Base-by-base conservation (phyloP, 768 basidiomycete species). In the Amanita polypyramis region DNA sequence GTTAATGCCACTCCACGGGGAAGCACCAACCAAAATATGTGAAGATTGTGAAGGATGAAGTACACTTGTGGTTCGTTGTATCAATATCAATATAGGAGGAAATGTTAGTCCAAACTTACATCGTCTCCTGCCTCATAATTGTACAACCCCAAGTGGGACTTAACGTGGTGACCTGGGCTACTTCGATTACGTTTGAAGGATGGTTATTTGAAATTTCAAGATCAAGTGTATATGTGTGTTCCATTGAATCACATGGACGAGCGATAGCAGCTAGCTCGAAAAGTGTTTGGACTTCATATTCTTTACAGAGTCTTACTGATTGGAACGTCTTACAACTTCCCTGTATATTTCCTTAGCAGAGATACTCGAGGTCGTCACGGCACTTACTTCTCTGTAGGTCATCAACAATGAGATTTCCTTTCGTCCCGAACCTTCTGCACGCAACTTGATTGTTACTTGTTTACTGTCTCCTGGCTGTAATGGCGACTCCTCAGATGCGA, bases 91-190 rank as follows among this genome's bases (percentile, higher is more conserved):
- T 39, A 19, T 8, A 19, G 67, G 10, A 17, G 21, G 10, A 37
- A 8, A 8, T 33, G 7, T 4, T 14, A 20, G 14, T 7, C 7
- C 21, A 19, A 23, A 25, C 84, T 60, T 54, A 84, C 81, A 65
- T 57, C 15, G 59, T 52, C 12, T 59, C 52, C 8, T 43, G 42
- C 35, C 65, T 60, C 2, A 74, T 45, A 5, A 72, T 56, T 1
- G 61, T 59, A 51, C 76, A 80, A 35, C 62, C 60, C 91, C 91
- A 93, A 4, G 68, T 65, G 0, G 86, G 77, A 54, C 89, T 90
- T 43, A 89, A 52, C 21, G 76, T 70, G 3, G 73, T 74, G 5
- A 92, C 55, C 54, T 86, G 80, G 3, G 68, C 69, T 14, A 93
- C 53, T 12, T 61, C 55, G 27, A 86, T 56, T 12, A 68, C 56